Evolutionary conservation across 225 moss, liverwort and hornwort genomes (phyloP), one percentile per base, ranked within the genome.

Genomic region (Climacium dendroides): DNA sequence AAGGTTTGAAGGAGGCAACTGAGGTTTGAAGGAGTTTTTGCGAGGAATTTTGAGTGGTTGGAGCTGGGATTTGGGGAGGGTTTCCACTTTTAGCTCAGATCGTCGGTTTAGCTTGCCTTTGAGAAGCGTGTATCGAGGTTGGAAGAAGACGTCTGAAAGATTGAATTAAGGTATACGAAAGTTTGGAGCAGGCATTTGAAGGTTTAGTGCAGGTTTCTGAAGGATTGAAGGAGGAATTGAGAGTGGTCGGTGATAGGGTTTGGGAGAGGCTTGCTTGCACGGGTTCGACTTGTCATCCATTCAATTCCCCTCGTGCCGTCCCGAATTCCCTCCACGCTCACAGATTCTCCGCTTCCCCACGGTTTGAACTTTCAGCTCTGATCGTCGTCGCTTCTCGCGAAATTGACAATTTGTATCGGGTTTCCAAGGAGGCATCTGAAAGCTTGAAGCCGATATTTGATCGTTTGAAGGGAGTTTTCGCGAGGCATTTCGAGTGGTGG

Each of bases 221-320:
- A n/a, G 84, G 84, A 25, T 59, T 72, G 73, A 25, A 84, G 34
- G 59, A 47, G 35, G n/a, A 74, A 37, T 70, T 83, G n/a, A 6
- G 61, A 74, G 74, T 74, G 85, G 74, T 85, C 48, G 37, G 48
- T 50, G 74, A 13, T 47, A 84, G 74, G 74, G 73, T 84, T 84
- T 26, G 74, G 60, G 47, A 34, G 47, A 85, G 41, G 32, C 86
- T 89, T 90, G 93, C 85, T 86, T 82, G 88, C 90, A 72, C 88
- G 87, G 90, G 86, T 70, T 93, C 62, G 23, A 67, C 19, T 55
- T 58, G 39, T 55, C 18, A 4, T 54, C 11, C 23, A 45, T 79
- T 69, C 15, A 6, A 66, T 32, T 86, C 17, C 34, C 24, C 19
- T 78, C 19, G 57, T 67, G 25, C n/a, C 5, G 5, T 15, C 25